A percentile compares a stretch with the other conserved stretches of the same genome.
Conservation (phyloP, 2,329 filamentous ascomycete genomes). For the Beauveria asiatica region DNA sequence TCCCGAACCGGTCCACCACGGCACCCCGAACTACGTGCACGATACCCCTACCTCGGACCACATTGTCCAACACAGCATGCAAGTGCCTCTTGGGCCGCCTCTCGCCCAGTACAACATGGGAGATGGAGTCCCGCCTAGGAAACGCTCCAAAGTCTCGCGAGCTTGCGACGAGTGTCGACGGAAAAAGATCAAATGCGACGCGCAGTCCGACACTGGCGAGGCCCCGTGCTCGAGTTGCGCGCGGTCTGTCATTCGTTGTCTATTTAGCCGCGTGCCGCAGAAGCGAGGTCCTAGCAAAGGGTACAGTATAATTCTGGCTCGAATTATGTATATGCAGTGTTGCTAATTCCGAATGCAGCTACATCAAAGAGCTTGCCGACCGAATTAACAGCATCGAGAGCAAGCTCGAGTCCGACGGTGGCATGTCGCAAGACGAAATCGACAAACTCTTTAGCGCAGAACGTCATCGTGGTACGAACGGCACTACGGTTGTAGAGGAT, state of each 20-base stretch:
- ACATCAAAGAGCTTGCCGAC: slow-evolving; percentile 87
- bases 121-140: slow-evolving; percentile 59
- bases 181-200: slow-evolving; percentile 87
- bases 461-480: slow-evolving; percentile 23
- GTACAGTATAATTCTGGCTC: slow-evolving; percentile 31
- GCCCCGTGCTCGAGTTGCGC: slow-evolving; percentile 75
- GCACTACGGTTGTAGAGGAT: slow-evolving; percentile 21
- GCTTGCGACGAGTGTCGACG: slow-evolving; percentile 84
- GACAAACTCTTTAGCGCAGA: slow-evolving; percentile 32
- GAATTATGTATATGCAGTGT: background rate
- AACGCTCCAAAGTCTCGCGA: slow-evolving; percentile 77
- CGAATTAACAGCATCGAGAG: slow-evolving; percentile 75
- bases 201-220: slow-evolving; percentile 62
- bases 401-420: slow-evolving; percentile 52
- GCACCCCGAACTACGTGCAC: slow-evolving; percentile 28
- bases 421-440: slow-evolving; percentile 36
- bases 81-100: slow-evolving; percentile 28
- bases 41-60: slow-evolving; percentile 28
- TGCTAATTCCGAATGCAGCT: slow-evolving; percentile 37
- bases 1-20: slow-evolving; percentile 29
- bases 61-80: slow-evolving; percentile 28
- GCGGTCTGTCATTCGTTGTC: slow-evolving; percentile 64
- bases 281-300: slow-evolving; percentile 87
- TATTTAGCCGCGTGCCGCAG: slow-evolving; percentile 81
- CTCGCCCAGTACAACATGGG: slow-evolving; percentile 31